These are phyloP conservation scores for Tausonia pullulans DNA, from an alignment of 1,284 basidiomycete species.

Conservation along the genomic window DNA sequence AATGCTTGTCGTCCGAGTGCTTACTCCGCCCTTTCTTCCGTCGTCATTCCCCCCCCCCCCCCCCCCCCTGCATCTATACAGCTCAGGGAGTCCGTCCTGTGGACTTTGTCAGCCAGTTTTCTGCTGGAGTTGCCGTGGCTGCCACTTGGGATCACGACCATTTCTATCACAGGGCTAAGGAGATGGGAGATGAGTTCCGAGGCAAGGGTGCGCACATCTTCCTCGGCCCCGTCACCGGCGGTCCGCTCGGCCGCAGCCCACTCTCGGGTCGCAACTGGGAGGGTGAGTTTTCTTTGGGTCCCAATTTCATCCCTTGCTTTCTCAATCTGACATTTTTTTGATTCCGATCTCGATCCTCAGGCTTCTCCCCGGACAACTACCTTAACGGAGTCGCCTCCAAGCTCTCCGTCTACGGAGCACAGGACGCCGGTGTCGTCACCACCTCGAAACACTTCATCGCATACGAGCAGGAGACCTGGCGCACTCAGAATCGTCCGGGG, in stretches of 20 bases:
- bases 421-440: neutral
- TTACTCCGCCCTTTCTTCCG: too few relatives aligned
- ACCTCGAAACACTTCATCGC: constrained; percentile 8
- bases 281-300: neutral
- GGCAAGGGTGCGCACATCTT: constrained; percentile 29
- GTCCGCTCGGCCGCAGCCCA: constrained; percentile 33
- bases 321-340: neutral
- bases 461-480: constrained; percentile 14
- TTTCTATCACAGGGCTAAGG: constrained; percentile 33
- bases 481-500: neutral
- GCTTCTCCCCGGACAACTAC: constrained; percentile 36
- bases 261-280: constrained; percentile 36
- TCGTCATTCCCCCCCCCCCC: too few relatives aligned
- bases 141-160: constrained; percentile 38
- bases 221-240: constrained; percentile 31
- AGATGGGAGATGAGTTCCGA: constrained; percentile 39
- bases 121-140: constrained; percentile 38
- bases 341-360: constrained; percentile 16
- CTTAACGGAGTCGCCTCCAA: constrained; percentile 30
- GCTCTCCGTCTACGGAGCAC: neutral
- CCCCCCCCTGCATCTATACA: too few relatives aligned
- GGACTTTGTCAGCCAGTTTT: constrained; percentile 17
- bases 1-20: too few relatives aligned
- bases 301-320: neutral
- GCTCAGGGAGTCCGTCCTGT: neutral